These are phyloP conservation scores for Glycine latifolia DNA, from an alignment of 306 rosid species.

Conservation along the genomic window DNA sequence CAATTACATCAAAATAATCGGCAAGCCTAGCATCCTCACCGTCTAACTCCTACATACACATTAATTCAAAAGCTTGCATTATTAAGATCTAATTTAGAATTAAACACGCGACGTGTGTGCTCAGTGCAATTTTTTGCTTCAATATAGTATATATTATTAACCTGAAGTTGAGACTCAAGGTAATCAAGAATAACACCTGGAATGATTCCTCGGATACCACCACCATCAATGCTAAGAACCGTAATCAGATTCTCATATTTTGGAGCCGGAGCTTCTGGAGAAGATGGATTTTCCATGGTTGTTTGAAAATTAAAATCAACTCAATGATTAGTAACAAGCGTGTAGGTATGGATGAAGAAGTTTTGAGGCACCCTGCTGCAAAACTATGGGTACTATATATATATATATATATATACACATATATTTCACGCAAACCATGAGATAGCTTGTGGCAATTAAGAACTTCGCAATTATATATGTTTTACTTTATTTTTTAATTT, in stretches of 20 bases:
- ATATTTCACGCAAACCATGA: too few relatives aligned
- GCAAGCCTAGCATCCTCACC: conserved; percentile 49
- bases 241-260: conserved; percentile 25
- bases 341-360: neutral
- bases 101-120: too few relatives aligned
- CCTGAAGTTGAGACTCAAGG: conserved; percentile 50
- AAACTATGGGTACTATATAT: neutral
- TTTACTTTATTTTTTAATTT: neutral
- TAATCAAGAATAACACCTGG: conserved; percentile 51
- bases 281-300: conserved; percentile 29
- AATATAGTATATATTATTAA: too few relatives aligned
- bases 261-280: neutral
- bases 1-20: conserved; percentile 54
- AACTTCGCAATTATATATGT: too few relatives aligned
- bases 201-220: conserved; percentile 57
- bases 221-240: conserved; percentile 56
- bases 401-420: too few relatives aligned
- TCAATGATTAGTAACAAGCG: neutral
- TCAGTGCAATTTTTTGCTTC: too few relatives aligned
- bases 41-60: conserved; percentile 28
- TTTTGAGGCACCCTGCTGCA: neutral
- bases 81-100: too few relatives aligned
- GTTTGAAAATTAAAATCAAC: conserved; percentile 4
- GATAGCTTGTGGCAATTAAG: too few relatives aligned
- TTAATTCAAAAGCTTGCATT: neutral